Conservation (phyloP, 169 alveolate species). For the Babesia ovis region DNA sequence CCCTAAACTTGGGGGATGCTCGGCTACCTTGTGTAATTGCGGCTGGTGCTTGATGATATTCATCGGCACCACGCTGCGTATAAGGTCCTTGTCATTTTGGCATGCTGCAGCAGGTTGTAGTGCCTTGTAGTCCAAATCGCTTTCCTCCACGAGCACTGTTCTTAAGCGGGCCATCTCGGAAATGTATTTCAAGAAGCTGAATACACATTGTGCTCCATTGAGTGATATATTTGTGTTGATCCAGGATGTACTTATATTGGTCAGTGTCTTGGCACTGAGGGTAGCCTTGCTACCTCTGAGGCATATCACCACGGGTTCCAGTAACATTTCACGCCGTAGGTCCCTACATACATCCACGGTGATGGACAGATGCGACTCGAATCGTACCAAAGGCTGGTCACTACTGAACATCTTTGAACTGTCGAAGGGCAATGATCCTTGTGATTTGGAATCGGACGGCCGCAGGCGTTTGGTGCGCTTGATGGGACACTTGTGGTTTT, state of each 20-base stretch:
- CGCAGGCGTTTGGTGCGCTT: not conserved
- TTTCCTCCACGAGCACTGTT: constrained; percentile 15
- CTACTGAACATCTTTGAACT: not conserved
- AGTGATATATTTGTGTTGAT: constrained; percentile 56
- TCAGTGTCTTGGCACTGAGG: constrained; percentile 18
- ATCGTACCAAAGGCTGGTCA: not conserved
- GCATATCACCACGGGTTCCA: constrained; percentile 45
- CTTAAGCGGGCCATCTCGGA: constrained; percentile 44
- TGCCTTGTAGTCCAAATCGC: constrained; percentile 1
- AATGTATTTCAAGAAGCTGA: constrained; percentile 45
- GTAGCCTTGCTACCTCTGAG: constrained; percentile 52
- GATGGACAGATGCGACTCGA: constrained; percentile 22
- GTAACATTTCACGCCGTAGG: constrained; percentile 48
- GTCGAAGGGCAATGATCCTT: not conserved
- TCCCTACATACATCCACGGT: constrained; percentile 50
- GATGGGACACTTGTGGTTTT: not conserved
- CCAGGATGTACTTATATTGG: constrained; percentile 62
- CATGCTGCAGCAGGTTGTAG: constrained; percentile 46
- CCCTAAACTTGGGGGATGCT: not conserved
- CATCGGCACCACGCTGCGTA: constrained; percentile 32
- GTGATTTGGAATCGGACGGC: not conserved
- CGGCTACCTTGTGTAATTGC: not conserved
- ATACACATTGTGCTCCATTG: constrained; percentile 57
- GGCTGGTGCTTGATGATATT: not conserved
- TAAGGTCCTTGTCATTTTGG: constrained; percentile 1